These are phyloP conservation scores for Entophlyctis luteolus DNA, from an alignment of 192 early-diverging fungal genomes.

Conservation along the genomic window DNA sequence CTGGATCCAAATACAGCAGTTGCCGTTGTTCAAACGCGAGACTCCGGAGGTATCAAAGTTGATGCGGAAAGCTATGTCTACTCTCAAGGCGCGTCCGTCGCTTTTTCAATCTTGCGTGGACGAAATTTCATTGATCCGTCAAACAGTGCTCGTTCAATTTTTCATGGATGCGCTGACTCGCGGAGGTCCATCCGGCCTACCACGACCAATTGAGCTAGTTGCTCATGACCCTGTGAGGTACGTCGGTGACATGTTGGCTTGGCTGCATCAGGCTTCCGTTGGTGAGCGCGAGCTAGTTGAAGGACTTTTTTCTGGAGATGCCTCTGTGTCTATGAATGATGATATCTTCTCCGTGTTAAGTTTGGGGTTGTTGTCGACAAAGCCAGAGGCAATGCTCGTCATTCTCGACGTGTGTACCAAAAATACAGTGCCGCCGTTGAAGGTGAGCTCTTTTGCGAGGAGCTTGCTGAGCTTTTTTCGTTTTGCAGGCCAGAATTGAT, in stretches of 20 bases:
- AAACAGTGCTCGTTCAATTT: slow-evolving; percentile 58
- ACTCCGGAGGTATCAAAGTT: slow-evolving; percentile 63
- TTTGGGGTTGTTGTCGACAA: neutral
- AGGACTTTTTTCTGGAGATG: slow-evolving; percentile 48
- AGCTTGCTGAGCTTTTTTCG: neutral
- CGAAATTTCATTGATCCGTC: slow-evolving; percentile 66
- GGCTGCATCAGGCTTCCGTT: slow-evolving; percentile 89
- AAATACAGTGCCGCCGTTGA: slow-evolving; percentile 70
- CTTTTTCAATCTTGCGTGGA: slow-evolving; percentile 74
- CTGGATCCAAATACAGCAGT: slow-evolving; percentile 67
- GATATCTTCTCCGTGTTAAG: slow-evolving; percentile 13
- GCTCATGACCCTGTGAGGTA: slow-evolving; percentile 89
- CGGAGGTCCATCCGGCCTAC: slow-evolving; percentile 71
- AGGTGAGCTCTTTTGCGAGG: slow-evolving; percentile 38
- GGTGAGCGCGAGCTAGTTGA: slow-evolving; percentile 86
- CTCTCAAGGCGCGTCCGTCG: slow-evolving; percentile 66
- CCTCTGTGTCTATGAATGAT: neutral
- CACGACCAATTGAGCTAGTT: slow-evolving; percentile 88
- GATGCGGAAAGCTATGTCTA: slow-evolving; percentile 61
- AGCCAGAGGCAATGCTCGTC: neutral
- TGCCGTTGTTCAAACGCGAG: slow-evolving; percentile 61
- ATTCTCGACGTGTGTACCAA: slow-evolving; percentile 69
- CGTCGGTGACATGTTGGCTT: slow-evolving; percentile 93
- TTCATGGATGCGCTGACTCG: slow-evolving; percentile 73
- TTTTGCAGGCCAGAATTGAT: slow-evolving; percentile 62